Evolutionary conservation across 1,139 yeast genomes (phyloP).

Genomic region (Candida sanyaensis): DNA sequence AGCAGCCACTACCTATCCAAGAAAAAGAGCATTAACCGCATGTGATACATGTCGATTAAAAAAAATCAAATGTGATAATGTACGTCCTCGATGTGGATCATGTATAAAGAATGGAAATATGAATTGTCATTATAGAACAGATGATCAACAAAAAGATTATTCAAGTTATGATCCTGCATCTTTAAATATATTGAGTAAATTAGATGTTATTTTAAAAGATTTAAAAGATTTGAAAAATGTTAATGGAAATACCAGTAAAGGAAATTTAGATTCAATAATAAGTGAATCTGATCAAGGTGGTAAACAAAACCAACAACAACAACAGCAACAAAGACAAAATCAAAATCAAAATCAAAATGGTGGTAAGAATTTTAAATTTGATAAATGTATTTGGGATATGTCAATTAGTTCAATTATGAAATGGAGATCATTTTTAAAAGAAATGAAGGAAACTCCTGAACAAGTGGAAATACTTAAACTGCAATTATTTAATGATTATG

Average conservation of each 20-base stretch:
- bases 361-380: slow-evolving; percentile 12
- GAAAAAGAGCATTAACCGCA: slow-evolving; percentile 47
- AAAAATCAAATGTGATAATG: slow-evolving; percentile 54
- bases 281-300: background rate
- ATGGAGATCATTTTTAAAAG: slow-evolving; percentile 32
- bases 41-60: slow-evolving; percentile 50
- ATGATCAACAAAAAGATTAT: slow-evolving; percentile 28
- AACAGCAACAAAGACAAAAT: no score
- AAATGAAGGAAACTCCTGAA: slow-evolving; percentile 18
- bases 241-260: background rate
- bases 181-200: slow-evolving; percentile 26
- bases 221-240: slow-evolving; percentile 20
- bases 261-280: background rate
- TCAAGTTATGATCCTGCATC: slow-evolving; percentile 29
- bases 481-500: slow-evolving; percentile 21
- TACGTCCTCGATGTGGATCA: slow-evolving; percentile 51
- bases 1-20: slow-evolving; percentile 19
- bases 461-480: slow-evolving; percentile 17
- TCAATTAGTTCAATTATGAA: slow-evolving; percentile 35
- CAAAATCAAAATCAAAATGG: background rate
- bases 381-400: slow-evolving; percentile 41
- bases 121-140: slow-evolving; percentile 35
- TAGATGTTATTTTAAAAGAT: slow-evolving; percentile 33
- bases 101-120: slow-evolving; percentile 39
- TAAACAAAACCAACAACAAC: no score